These are phyloP conservation scores for Dendrocalamus sinicus DNA, from an alignment of 176 grass and related monocot genomes.

Conservation along the genomic window DNA sequence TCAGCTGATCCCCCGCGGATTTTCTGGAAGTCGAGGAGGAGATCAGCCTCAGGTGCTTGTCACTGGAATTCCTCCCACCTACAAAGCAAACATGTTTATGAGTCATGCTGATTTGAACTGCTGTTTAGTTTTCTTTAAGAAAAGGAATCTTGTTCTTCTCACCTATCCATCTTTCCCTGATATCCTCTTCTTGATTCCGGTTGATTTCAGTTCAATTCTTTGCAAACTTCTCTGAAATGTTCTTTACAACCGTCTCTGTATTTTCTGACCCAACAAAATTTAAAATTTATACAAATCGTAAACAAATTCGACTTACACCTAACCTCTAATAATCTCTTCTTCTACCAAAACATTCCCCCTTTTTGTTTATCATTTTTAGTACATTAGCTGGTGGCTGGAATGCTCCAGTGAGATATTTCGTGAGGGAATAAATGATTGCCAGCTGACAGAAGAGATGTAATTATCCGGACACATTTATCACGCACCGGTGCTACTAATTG, in stretches of 20 bases:
- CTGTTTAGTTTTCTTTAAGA: not conserved
- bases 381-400: slow-evolving; percentile 13
- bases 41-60: slow-evolving; percentile 66
- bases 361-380: not conserved
- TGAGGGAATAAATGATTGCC: slow-evolving; percentile 27
- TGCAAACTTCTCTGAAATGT: not conserved
- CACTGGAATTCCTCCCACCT: not conserved
- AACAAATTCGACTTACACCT: not conserved
- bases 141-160: not conserved
- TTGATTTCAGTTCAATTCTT: slow-evolving; percentile 15
- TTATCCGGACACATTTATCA: slow-evolving; percentile 37
- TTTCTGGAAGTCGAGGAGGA: slow-evolving; percentile 92
- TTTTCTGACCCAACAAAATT: not conserved
- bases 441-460: slow-evolving; percentile 10
- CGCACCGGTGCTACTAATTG: slow-evolving; percentile 17
- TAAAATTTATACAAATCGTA: not conserved
- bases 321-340: not conserved
- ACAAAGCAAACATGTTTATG: not conserved
- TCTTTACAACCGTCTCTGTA: not conserved
- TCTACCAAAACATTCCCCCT: not conserved
- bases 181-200: not conserved
- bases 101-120: not conserved
- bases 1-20: slow-evolving; percentile 65
- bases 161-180: not conserved
- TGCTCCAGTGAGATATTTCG: slow-evolving; percentile 42